Conservation (phyloP, 768 basidiomycete genomes). For the Kwoniella sp. region DNA sequence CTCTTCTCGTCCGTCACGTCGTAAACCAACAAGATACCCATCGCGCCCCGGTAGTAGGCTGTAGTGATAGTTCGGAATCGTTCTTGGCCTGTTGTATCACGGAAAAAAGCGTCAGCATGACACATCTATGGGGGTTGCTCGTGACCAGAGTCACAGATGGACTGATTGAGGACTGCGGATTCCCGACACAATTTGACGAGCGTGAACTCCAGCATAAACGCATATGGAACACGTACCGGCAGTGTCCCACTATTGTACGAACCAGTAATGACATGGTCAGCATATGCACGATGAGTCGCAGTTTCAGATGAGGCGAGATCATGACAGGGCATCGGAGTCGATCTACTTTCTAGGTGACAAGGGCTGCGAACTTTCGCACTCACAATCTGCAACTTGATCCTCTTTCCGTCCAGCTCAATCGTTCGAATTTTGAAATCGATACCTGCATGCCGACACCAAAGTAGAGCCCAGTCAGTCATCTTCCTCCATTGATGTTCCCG, state of each 20-base stretch:
- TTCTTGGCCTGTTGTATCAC: slow-evolving; percentile 78
- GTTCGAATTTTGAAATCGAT: slow-evolving; percentile 96
- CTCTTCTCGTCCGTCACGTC: slow-evolving; percentile 93
- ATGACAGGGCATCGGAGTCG: no score
- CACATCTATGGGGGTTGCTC: background rate
- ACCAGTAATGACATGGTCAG: slow-evolving; percentile 7
- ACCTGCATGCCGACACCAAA: slow-evolving; percentile 24
- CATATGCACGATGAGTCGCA: background rate
- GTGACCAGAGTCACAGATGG: no score
- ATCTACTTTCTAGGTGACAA: background rate
- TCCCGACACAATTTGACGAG: no score
- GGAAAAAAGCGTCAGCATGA: slow-evolving; percentile 57
- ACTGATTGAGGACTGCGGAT: no score
- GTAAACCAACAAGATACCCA: slow-evolving; percentile 96
- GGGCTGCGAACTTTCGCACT: slow-evolving; percentile 52
- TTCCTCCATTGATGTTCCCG: background rate
- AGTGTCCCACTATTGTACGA: slow-evolving; percentile 79
- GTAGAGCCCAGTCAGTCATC: no score
- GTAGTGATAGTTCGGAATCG: slow-evolving; percentile 97
- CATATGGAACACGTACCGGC: slow-evolving; percentile 66
- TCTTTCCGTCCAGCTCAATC: slow-evolving; percentile 96
- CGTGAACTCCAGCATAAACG: no score
- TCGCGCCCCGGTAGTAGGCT: slow-evolving; percentile 96
- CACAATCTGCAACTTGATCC: slow-evolving; percentile 98
- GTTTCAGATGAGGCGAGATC: no score